A percentile compares a stretch with the other conserved stretches of the same genome.
These are phyloP conservation scores for Penicillium sp. DNA, from an alignment of 2,329 filamentous ascomycete species.

Conservation along the genomic window DNA sequence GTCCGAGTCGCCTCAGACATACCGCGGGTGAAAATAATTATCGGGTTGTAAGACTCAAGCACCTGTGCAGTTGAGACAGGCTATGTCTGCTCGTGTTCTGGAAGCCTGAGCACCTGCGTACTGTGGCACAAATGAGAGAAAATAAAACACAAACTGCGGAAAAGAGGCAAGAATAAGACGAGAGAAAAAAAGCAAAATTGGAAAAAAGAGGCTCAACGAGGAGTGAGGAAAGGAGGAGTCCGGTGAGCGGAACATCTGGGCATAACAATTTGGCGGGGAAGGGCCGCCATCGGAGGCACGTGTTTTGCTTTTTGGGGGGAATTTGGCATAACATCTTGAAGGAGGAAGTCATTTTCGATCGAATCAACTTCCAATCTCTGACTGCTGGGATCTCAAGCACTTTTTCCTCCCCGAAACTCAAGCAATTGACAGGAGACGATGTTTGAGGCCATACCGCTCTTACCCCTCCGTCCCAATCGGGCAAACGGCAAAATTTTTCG, in stretches of 20 bases:
- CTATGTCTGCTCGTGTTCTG: constrained; percentile 9
- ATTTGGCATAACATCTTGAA: not conserved
- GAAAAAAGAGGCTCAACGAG: constrained; percentile 10
- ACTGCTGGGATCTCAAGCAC: not conserved
- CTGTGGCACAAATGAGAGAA: constrained; percentile 9
- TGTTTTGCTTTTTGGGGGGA: constrained; percentile 17
- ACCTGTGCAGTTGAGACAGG: constrained; percentile 12
- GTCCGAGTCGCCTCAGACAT: not conserved
- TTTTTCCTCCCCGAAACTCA: not conserved
- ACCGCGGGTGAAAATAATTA: not conserved
- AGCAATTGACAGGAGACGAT: not conserved
- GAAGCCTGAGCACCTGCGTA: constrained; percentile 7
- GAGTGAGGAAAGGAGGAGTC: constrained; percentile 13
- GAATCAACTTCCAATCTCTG: not conserved
- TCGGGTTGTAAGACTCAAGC: constrained; percentile 10
- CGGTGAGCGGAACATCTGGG: constrained; percentile 15
- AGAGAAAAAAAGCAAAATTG: constrained; percentile 2
- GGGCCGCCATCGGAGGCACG: constrained; percentile 34
- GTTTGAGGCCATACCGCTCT: constrained; percentile 10
- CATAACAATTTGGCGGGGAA: constrained; percentile 22
- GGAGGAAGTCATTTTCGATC: no score
- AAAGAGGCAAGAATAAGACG: not conserved
- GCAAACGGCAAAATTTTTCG: constrained; percentile 23
- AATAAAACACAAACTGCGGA: not conserved
- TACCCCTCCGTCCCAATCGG: constrained; percentile 23